Conservation (phyloP, 73 alveolate genomes). For the Breviolum minutum region DNA sequence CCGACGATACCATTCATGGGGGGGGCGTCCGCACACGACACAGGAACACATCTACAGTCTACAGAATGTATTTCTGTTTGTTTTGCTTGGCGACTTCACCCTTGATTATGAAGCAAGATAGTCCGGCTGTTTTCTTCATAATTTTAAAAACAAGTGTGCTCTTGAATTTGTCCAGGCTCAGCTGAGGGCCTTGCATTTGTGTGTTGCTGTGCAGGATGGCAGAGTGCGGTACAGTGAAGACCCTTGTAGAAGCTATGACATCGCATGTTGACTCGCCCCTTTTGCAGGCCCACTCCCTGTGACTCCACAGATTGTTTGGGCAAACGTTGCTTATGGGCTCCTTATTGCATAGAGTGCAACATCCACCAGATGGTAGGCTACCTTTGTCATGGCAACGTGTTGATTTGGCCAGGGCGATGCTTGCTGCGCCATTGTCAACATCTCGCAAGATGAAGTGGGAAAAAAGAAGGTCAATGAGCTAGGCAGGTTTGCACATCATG, state of each 20-base stretch:
- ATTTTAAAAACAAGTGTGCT: background rate
- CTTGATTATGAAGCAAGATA: too few species aligned
- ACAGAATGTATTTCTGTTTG: too few species aligned
- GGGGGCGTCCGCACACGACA: too few species aligned
- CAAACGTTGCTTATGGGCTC: background rate
- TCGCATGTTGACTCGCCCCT: constrained; percentile 76
- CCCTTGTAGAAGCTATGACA: constrained; percentile 77
- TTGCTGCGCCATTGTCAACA: constrained; percentile 91
- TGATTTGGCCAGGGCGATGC: constrained; percentile 70
- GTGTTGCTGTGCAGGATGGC: constrained; percentile 41
- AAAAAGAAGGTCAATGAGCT: constrained; percentile 88
- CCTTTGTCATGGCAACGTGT: background rate
- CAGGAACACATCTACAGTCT: too few species aligned
- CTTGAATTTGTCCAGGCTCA: background rate
- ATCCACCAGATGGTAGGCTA: background rate
- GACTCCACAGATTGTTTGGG: background rate
- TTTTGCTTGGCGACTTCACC: too few species aligned
- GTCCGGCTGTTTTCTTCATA: too few species aligned
- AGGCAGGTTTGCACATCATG: constrained; percentile 46
- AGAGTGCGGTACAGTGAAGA: constrained; percentile 89
- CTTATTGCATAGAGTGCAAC: background rate
- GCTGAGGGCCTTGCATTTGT: background rate
- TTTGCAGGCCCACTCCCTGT: constrained; percentile 35
- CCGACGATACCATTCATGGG: background rate
- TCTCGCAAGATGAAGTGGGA: constrained; percentile 92